A percentile compares a stretch with the other conserved stretches of the same genome.
phyloP scores from a whole-genome alignment of 2,329 filamentous ascomycete species.

The Venturia carpophila region DNA sequence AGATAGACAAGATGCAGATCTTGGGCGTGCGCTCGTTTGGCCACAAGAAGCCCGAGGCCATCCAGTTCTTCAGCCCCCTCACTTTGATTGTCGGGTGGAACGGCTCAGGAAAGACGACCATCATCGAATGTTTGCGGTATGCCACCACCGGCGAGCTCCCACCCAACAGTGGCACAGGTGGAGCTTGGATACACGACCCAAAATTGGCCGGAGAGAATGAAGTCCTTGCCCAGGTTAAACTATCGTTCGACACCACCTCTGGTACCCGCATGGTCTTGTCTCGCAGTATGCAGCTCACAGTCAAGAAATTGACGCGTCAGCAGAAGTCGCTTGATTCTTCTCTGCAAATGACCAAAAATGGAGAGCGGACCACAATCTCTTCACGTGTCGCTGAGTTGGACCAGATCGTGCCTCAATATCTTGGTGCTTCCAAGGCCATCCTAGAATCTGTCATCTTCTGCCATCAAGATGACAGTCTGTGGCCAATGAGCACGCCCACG shows the following conservation, averaged over 20 bases:
- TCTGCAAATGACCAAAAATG: conserved; percentile 66
- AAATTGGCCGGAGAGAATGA: conserved; percentile 83
- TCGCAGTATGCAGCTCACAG: conserved; percentile 73
- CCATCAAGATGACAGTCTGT: conserved; percentile 94
- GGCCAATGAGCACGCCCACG: conserved; percentile 86
- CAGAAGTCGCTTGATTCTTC: conserved; percentile 81
- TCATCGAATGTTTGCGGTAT: conserved; percentile 98
- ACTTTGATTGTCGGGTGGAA: conserved; percentile 97
- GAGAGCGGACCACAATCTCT: conserved; percentile 71
- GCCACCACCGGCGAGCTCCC: conserved; percentile 90
- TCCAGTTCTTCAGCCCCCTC: conserved; percentile 81
- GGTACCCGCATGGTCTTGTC: conserved; percentile 75
- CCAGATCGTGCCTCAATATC: conserved; percentile 70
- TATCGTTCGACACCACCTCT: conserved; percentile 74
- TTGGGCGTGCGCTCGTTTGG: conserved; percentile 80
- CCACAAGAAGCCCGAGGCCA: conserved; percentile 64
- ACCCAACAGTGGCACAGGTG: conserved; percentile 76
- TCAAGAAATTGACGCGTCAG: conserved; percentile 69
- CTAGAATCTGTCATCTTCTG: conserved; percentile 96
- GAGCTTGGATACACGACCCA: conserved; percentile 96
- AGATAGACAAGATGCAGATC: conserved; percentile 84
- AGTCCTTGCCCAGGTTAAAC: conserved; percentile 82
- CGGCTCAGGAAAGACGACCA: conserved; percentile 96
- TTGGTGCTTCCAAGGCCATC: conserved; percentile 84
- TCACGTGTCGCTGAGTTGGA: conserved; percentile 76